Base-by-base conservation (phyloP, 768 basidiomycete genomes). In the Mycena vulgaris region DNA sequence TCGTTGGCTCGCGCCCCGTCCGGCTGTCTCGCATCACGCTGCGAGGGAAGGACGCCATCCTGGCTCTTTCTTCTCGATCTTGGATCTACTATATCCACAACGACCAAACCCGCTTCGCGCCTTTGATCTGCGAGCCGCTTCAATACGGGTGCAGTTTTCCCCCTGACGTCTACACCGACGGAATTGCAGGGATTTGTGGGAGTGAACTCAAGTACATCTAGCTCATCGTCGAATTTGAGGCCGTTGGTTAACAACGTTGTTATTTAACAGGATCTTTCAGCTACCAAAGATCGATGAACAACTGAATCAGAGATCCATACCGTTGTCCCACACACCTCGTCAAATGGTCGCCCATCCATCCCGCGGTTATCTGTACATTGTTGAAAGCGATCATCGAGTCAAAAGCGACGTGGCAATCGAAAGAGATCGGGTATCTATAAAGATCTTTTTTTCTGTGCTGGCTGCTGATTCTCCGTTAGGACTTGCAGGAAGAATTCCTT, bases 371-470 rank as follows among this genome's bases (percentile, higher is more conserved):
- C 92, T 99, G 78, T 99, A 99, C 77, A 84, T 96, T 66, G 92
- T 96, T 68, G 97, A 99, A 77, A 90, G 95, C 21, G 97, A 99
- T 75, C 95, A 99, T 79, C 90, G 97, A 14, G 92, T 93, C 1
- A 81, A 93, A 75, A 88, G 93, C 1, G 89, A 93, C 33, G 88
- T 87, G 33, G 91, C 92, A 3, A 86, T 87, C 10, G 81, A 85
- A 47, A 87, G 90, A 72, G 91, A 91, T 72, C 71, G 10, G 61
- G 59, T 61, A 49, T 10, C 21, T 37, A 8, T 30, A 19, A 8
- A 11, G 19, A 7, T 52, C 51, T 4, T 31, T 31, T 52, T 23
- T 52, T 4, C 16, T 25, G 25, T 16, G 2, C 21, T 21, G 8
- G 51, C 11, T 21, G 51, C 45, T 45, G 10, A 60, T 19, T 48